Base-by-base conservation (phyloP, 768 basidiomycete genomes). In the Mrakia hoshinonis region DNA sequence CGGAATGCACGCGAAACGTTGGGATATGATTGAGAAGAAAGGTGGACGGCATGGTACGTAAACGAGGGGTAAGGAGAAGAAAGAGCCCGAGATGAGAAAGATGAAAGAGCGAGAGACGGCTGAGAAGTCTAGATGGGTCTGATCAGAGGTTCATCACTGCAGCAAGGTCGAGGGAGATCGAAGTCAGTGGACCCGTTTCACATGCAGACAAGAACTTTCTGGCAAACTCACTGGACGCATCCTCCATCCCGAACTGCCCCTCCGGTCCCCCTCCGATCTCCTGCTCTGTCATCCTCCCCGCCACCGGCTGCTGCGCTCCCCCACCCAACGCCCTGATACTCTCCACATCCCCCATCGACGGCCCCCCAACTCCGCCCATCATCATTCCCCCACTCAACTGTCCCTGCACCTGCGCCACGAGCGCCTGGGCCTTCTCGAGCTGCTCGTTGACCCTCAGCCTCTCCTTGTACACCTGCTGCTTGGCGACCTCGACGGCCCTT, bases 391-490 rank as follows among this genome's bases (percentile, higher is more conserved):
- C 55, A 18, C 15, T 15, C 24, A 72, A 34, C 70, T 66, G 65
- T 18, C 36, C 36, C 26, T 72, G 63, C 1, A 64, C 70, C 55
- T 72, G 64, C 47, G 34, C 70, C 31, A 72, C 65, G 46, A 80
- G 24, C 18, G 60, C 75, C 70, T 79, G 77, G 3, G 78, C 79
- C 64, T 76, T 70, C 22, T 36, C 73, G 51, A 80, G 68, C 70
- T 80, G 76, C 52, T 74, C 76, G 51, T 74, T 73, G 6, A 81
- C 75, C 39, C 66, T 74, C 24, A 79, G 29, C 66, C 92, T 85
- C 77, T 98, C 95, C 76, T 84, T 87, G 67, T 91, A 86, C 51
- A 98, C 81, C 48, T 86, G 84, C 81, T 91, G 83, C 68, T 90
- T 85, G 26, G 89, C 87, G 60, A 87, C 86, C 82, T 99, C 96